Conservation (phyloP, 2,329 filamentous ascomycete species). For the Colletotrichum echinochloae region DNA sequence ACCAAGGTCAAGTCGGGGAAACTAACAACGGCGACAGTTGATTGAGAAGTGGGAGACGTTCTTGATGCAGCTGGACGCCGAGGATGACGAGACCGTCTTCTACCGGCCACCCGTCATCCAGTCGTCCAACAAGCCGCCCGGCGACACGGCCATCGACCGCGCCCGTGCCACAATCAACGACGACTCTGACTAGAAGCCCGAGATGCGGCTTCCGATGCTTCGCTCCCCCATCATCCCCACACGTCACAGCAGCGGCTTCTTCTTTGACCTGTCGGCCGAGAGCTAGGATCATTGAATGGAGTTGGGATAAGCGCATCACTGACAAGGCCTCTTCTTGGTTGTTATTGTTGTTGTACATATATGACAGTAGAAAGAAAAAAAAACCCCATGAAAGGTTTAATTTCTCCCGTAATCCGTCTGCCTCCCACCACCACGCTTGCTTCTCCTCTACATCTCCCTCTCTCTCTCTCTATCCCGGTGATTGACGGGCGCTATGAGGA, state of each 20-base stretch:
- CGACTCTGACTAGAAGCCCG: constrained; percentile 65
- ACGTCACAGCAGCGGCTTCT: constrained; percentile 19
- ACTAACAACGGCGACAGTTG: constrained; percentile 56
- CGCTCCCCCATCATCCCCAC: constrained; percentile 23
- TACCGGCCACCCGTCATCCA: constrained; percentile 73
- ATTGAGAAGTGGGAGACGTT: constrained; percentile 99
- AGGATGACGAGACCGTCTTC: constrained; percentile 82
- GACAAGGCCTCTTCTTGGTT: constrained; percentile 25
- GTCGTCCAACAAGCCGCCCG: constrained; percentile 60
- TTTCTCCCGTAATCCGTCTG: constrained; percentile 32
- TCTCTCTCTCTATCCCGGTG: not conserved
- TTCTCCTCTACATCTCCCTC: too few relatives aligned
- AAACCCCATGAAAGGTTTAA: constrained; percentile 16
- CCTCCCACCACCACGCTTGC: constrained; percentile 24
- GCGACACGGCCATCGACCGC: constrained; percentile 70
- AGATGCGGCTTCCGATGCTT: constrained; percentile 29
- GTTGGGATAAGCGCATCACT: constrained; percentile 27
- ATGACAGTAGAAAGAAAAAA: constrained; percentile 42
- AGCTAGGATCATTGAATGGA: constrained; percentile 8
- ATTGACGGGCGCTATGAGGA: constrained; percentile 19
- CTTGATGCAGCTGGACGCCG: constrained; percentile 92
- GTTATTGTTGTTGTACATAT: constrained; percentile 43
- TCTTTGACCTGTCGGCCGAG: constrained; percentile 22
- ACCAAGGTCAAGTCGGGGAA: not conserved
- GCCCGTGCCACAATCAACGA: constrained; percentile 70